These are phyloP conservation scores for Raphanus hybrid DNA, from an alignment of 441 rosid genomes.

Conservation along the genomic window DNA sequence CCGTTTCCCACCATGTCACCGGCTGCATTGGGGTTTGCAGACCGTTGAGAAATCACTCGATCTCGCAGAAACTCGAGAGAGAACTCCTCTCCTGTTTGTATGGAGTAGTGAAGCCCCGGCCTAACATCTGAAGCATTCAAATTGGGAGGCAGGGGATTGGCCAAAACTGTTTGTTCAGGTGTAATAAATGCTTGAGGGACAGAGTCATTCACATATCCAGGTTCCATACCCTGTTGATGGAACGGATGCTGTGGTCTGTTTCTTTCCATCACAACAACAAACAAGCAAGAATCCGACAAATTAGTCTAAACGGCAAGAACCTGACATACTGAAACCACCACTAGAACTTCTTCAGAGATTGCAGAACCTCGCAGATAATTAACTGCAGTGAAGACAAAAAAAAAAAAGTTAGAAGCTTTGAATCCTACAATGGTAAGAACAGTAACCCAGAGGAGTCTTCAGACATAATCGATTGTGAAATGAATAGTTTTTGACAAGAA, in stretches of 20 bases:
- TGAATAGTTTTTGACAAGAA: slow-evolving; percentile 28
- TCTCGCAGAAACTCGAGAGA: slow-evolving; percentile 93
- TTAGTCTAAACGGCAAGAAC: slow-evolving; percentile 21
- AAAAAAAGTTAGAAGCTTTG: neutral
- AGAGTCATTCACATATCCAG: slow-evolving; percentile 57
- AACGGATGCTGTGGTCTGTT: slow-evolving; percentile 52
- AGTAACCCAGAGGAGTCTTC: slow-evolving; percentile 1
- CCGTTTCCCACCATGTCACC: slow-evolving; percentile 51
- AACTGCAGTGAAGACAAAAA: slow-evolving; percentile 28
- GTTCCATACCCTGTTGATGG: slow-evolving; percentile 54
- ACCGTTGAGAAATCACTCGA: slow-evolving; percentile 65
- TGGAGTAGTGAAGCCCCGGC: no score
- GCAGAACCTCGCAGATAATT: slow-evolving; percentile 25
- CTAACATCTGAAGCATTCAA: no score
- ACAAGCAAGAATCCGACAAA: slow-evolving; percentile 21
- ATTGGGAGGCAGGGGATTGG: slow-evolving; percentile 11
- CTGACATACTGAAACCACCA: slow-evolving; percentile 23
- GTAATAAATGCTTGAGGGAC: slow-evolving; percentile 46
- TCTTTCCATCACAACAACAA: slow-evolving; percentile 53
- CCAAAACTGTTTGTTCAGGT: no score
- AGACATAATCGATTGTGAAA: neutral
- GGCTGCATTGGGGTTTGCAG: slow-evolving; percentile 49
- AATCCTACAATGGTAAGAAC: slow-evolving; percentile 40
- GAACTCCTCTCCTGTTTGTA: slow-evolving; percentile 85
- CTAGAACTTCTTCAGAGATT: slow-evolving; percentile 30